Conservation (phyloP, 2,329 filamentous ascomycete species). For the Fusarium armeniacum region DNA sequence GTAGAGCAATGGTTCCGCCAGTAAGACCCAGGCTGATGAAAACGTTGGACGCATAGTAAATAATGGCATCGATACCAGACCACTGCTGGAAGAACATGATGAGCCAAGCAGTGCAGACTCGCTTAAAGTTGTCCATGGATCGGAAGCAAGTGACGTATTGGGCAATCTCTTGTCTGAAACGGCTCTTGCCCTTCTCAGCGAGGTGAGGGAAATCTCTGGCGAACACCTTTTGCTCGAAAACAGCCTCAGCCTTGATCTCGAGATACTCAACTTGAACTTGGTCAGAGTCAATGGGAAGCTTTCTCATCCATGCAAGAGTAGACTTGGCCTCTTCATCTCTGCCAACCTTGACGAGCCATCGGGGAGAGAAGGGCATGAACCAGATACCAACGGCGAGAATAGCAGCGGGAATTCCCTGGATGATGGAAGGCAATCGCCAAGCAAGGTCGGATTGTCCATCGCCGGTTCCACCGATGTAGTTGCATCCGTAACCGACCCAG, state of each 20-base stretch:
- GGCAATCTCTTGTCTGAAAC: constrained; percentile 61
- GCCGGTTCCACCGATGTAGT: constrained; percentile 63
- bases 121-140: constrained; percentile 67
- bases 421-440: constrained; percentile 61
- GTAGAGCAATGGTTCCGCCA: constrained; percentile 70
- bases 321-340: constrained; percentile 74
- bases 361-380: constrained; percentile 84
- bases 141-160: constrained; percentile 58
- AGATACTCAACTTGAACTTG: constrained; percentile 81
- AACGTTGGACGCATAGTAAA: constrained; percentile 67
- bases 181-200: constrained; percentile 58
- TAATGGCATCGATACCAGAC: constrained; percentile 52
- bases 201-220: constrained; percentile 68
- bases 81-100: constrained; percentile 72
- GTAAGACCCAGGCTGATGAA: constrained; percentile 74
- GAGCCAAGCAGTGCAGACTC: constrained; percentile 74
- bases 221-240: constrained; percentile 81
- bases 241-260: constrained; percentile 84
- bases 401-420: constrained; percentile 59
- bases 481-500: constrained; percentile 62
- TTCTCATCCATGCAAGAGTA: constrained; percentile 29
- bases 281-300: constrained; percentile 68
- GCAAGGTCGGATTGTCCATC: constrained; percentile 59
- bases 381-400: constrained; percentile 78
- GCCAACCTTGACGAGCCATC: constrained; percentile 80